Percentiles rank a stretch among this genome's conserved stretches.
These are phyloP conservation scores for Myrica gale DNA, from an alignment of 306 rosid species.

Conservation along the genomic window DNA sequence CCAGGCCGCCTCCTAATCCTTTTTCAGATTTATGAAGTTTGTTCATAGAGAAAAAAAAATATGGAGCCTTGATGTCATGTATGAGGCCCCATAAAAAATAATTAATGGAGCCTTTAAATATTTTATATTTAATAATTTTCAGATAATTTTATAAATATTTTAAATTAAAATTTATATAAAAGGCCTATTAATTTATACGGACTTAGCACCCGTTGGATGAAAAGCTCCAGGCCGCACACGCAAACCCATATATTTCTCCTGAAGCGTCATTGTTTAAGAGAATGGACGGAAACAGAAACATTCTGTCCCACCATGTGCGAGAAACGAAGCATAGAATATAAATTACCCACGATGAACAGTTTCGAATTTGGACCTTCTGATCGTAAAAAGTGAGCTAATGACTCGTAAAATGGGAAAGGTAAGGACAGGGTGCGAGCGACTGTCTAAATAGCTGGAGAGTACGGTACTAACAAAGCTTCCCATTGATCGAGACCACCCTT, in stretches of 20 bases:
- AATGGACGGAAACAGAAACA: constrained; percentile 50
- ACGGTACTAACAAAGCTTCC: constrained; percentile 46
- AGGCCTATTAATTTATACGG: no score
- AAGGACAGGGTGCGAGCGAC: constrained; percentile 29
- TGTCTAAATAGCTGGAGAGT: constrained; percentile 2
- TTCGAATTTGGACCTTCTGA: constrained; percentile 42
- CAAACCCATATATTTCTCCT: background rate
- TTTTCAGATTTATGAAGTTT: no score
- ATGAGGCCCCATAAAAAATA: no score
- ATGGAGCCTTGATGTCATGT: no score
- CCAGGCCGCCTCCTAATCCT: no score
- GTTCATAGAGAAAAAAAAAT: no score
- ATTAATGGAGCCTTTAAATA: no score
- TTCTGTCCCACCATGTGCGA: constrained; percentile 31
- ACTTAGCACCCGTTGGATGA: background rate
- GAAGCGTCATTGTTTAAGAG: constrained; percentile 25
- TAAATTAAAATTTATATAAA: no score
- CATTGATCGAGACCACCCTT: constrained; percentile 61
- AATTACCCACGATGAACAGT: constrained; percentile 52
- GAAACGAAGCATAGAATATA: constrained; percentile 31
- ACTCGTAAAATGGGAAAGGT: constrained; percentile 19
- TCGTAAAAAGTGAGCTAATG: constrained; percentile 25
- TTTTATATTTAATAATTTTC: no score
- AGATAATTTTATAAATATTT: no score
- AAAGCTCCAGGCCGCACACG: background rate